A percentile compares a stretch with the other conserved stretches of the same genome.
These are phyloP conservation scores for Leishmania martiniquensis DNA, from an alignment of 208 protist species.

Conservation along the genomic window DNA sequence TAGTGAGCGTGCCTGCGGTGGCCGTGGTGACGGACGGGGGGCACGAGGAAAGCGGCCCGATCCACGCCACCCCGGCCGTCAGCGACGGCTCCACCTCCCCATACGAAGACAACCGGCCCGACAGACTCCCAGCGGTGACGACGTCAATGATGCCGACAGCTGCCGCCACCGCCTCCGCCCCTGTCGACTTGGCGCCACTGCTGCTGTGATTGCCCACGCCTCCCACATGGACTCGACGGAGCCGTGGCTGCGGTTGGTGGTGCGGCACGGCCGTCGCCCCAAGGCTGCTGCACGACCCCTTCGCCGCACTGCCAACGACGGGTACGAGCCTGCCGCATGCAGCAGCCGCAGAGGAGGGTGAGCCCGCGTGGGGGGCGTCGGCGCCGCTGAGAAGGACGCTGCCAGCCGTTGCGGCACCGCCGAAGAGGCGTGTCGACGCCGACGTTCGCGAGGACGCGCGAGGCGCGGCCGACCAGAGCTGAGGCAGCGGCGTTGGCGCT, in stretches of 20 bases:
- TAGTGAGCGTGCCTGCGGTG: slow-evolving; percentile 13
- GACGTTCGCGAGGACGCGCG: neutral
- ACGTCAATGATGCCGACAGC: slow-evolving; percentile 10
- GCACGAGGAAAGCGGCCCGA: slow-evolving; percentile 16
- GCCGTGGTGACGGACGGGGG: slow-evolving; percentile 9
- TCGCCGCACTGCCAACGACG: neutral
- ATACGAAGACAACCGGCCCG: slow-evolving; percentile 5
- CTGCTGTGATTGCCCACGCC: neutral
- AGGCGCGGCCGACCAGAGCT: neutral
- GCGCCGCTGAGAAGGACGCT: neutral
- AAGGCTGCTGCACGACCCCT: neutral
- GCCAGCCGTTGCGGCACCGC: neutral
- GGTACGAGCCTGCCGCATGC: neutral
- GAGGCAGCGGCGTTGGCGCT: slow-evolving; percentile 3
- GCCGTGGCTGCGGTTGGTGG: neutral
- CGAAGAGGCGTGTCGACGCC: neutral
- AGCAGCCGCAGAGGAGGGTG: neutral
- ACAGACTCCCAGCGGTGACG: slow-evolving; percentile 2
- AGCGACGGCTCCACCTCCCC: slow-evolving; percentile 25
- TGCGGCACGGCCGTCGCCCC: neutral
- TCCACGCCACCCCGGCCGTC: slow-evolving; percentile 26
- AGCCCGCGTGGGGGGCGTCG: neutral
- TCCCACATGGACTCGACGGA: neutral
- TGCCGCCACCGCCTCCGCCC: neutral
- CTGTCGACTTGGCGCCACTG: neutral